These are phyloP conservation scores for Gyromitra esculenta DNA, from an alignment of 2,329 filamentous ascomycete species.

Conservation along the genomic window DNA sequence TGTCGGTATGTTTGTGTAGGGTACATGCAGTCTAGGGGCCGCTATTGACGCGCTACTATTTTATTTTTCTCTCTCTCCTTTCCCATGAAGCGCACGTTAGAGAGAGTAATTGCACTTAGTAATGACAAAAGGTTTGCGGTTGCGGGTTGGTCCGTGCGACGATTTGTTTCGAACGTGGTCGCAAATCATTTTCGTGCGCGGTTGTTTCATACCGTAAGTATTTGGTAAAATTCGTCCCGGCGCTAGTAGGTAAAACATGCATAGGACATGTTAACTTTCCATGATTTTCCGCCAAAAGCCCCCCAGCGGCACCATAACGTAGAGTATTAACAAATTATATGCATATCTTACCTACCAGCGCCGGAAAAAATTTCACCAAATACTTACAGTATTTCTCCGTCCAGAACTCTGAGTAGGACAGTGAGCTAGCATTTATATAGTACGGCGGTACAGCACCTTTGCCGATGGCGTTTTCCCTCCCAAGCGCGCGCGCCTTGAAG, in stretches of 20 bases:
- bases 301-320: no score
- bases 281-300: no score
- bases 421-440: neutral
- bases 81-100: neutral
- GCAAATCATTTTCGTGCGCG: neutral
- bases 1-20: no score
- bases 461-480: neutral
- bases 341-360: no score
- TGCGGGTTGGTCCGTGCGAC: constrained; percentile 18
- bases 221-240: no score
- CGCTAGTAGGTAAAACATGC: no score
- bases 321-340: no score
- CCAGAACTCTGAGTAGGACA: neutral
- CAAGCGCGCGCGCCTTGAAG: constrained; percentile 32
- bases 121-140: constrained; percentile 33
- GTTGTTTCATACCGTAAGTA: neutral
- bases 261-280: no score
- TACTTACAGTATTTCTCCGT: neutral
- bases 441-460: neutral
- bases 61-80: neutral
- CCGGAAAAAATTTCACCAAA: no score
- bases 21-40: neutral
- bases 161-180: constrained; percentile 35
- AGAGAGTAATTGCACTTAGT: constrained; percentile 6
- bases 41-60: neutral